Evolutionary conservation across 2,329 filamentous ascomycete genomes (phyloP), one percentile per base, ranked within the genome.

Genomic region (Cytospora chrysosperma): DNA sequence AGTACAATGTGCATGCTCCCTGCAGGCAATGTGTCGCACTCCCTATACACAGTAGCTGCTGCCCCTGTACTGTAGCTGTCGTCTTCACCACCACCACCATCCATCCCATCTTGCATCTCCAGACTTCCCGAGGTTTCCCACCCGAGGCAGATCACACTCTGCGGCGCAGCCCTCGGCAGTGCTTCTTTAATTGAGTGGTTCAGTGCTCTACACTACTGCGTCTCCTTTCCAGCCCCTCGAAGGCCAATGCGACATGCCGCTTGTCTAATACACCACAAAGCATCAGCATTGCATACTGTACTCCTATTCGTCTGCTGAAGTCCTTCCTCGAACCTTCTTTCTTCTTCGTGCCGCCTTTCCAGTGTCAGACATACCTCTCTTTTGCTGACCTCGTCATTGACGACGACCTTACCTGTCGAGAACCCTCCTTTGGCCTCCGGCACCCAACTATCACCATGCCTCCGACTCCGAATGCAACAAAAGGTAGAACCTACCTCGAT

Each of bases 401-500:
- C 27, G 10, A 24, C 43, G 37, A 40, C 21, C 19, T 27, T 26
- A 28, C n/a, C 40, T 30, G 27, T 37, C 51, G 51, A 50, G 51
- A 61, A 61, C 51, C 51, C 53, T 43, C 59, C 10, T 27, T 27
- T 32, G 40, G 27, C 19, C 55, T 32, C 58, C 54, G 52, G 15
- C 24, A 26, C 21, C n/a, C 19, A 59, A 21, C 32, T 26, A 27
- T 21, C 72, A 69, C 5, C 51, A 61, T 32, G 32, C 47, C 43
- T 47, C 61, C 62, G 51, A 30, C 59, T 61, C 72, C 70, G 61
- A 70, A 72, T 69, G 82, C 86, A 77, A 82, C 85, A 68, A 99
- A 99, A 81, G 93, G 88, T 67, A 84, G 84, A 70, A 86, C 88
- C 74, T 98, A 98, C 77, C 84, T 97, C 69, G 83, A 85, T 74